Evolutionary conservation across 768 basidiomycete species (phyloP), one percentile per base, ranked within the genome.

Genomic region (Kwoniella sp.): DNA sequence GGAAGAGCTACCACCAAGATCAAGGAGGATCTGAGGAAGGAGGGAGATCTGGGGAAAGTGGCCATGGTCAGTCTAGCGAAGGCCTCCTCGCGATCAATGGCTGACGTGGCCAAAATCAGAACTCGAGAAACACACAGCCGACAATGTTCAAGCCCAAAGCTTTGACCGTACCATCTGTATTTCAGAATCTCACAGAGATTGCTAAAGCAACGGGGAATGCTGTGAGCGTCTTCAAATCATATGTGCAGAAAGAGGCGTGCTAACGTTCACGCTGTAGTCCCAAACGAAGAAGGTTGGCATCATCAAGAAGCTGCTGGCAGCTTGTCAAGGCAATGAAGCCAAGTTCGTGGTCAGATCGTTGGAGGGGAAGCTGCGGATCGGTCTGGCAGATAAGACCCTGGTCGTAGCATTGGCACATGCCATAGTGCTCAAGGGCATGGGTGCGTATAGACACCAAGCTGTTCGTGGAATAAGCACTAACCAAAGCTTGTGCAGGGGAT

Each of bases 361-460:
- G 59, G 92, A 96, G 76, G 95, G 95, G 54, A 99, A 99, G 74
- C 81, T 99, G 31, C 83, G 95, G 12, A 98, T 99, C 69, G 89
- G 95, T 34, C 87, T 96, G 69, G 95, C 95, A 6, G 95, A 98
- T 71, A 85, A 89, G 48, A 92, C 91, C 0, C 85, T 95, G n/a
- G 78, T 98, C 38, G 87, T 93, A 29, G 87, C 91, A n/a, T 78
- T 99, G 32, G 88, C 93, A 0, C 89, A 90, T 68, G 93, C 93
- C 11, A 81, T 82, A 23, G 88, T 92, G 23, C 78, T 93, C 26
- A 87, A 85, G 19, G 86, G 89, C 70, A 80, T 83, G 57, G 88
- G 73, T 71, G 57, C 54, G 61, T 53, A 15, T 9, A n/a, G 5
- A 5, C 2, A 17, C 33, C 31, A 36, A 12, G 7, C 23, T 19